Evolutionary conservation across 371 early-diverging fungal genomes (phyloP), one percentile per base, ranked within the genome.

Genomic region (Syncephalastrum sp.): DNA sequence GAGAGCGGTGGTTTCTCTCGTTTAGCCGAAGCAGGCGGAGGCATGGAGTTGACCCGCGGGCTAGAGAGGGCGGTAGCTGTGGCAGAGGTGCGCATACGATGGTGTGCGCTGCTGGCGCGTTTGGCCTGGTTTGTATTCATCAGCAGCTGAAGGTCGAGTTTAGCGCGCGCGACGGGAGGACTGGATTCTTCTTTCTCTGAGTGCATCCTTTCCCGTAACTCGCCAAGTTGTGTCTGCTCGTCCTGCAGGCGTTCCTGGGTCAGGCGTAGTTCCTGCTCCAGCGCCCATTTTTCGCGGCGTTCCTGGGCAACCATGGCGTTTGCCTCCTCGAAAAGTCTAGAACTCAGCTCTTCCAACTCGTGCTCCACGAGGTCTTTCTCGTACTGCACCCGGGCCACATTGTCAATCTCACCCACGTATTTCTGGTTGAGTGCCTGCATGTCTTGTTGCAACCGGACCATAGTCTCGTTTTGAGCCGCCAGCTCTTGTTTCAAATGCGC

Each of bases 221-320:
- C 91, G 56, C 79, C 77, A n/a, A 90, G 82, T 64, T 91, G 92
- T 57, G 76, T 72, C 29, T 83, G 81, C 71, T 91, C 90, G 19
- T 78, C 81, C 4, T 67, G 63, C 42, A 91, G 69, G 25, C 87
- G 83, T 54, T 84, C 85, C 61, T 85, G 77, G 15, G 89, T 78
- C 41, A 77, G 74, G 38, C 66, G 69, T 24, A 80, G 57, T 42
- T 79, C 70, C 17, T 76, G 58, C 54, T 85, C 82, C 3, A 82
- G 65, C 52, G 82, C 74, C 62, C 77, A 75, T 45, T 80, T 62
- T 43, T 82, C 79, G 51, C 86, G 74, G 56, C 86, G 86, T 59
- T 92, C 92, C n/a, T 75, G 70, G 4, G 90, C 87, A 7, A 94
- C 94, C 83, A 92, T 81, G 6, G 63, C 72, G 63, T 92, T 91